These are phyloP conservation scores for Setomelanomma holmii DNA, from an alignment of 2,329 filamentous ascomycete species.

Conservation along the genomic window DNA sequence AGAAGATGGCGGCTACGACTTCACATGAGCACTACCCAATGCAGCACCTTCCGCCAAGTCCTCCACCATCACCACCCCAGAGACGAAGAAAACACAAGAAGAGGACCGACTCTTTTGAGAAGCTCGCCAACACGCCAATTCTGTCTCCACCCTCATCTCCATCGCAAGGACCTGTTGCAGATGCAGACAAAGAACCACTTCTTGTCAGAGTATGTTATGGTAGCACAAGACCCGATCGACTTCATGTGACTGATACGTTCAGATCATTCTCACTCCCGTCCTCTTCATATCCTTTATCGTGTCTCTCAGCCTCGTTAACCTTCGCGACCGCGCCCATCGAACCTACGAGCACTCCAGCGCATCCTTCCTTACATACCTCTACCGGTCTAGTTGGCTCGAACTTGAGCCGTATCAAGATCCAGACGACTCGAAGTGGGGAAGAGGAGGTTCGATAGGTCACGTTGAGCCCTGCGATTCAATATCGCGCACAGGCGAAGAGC, in stretches of 20 bases:
- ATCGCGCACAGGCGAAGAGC: slow-evolving; percentile 12
- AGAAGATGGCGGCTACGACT: slow-evolving; percentile 17
- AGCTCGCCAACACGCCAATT: slow-evolving; percentile 33
- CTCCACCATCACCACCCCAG: slow-evolving; percentile 37
- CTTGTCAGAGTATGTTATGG: slow-evolving; percentile 30
- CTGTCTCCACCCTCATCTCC: slow-evolving; percentile 31
- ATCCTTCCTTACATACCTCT: slow-evolving; percentile 30
- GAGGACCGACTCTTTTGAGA: slow-evolving; percentile 39
- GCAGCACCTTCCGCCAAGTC: slow-evolving; percentile 31
- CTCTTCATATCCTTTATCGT: slow-evolving; percentile 70
- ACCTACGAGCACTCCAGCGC: slow-evolving; percentile 36
- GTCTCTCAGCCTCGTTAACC: slow-evolving; percentile 69
- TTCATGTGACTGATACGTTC: neutral
- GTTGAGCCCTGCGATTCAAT: slow-evolving; percentile 31
- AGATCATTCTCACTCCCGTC: slow-evolving; percentile 66
- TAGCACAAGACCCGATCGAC: neutral
- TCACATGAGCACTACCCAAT: slow-evolving; percentile 18
- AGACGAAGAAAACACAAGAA: slow-evolving; percentile 30
- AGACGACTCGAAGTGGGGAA: slow-evolving; percentile 33
- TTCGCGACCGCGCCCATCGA: slow-evolving; percentile 61
- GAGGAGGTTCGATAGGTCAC: slow-evolving; percentile 19
- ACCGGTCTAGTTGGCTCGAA: slow-evolving; percentile 38
- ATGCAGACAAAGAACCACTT: slow-evolving; percentile 27
- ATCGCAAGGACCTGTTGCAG: slow-evolving; percentile 15
- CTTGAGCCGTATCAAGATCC: slow-evolving; percentile 55